phyloP scores from a whole-genome alignment of 345 rosid species.

The Eucalyptus erythrocorys region DNA sequence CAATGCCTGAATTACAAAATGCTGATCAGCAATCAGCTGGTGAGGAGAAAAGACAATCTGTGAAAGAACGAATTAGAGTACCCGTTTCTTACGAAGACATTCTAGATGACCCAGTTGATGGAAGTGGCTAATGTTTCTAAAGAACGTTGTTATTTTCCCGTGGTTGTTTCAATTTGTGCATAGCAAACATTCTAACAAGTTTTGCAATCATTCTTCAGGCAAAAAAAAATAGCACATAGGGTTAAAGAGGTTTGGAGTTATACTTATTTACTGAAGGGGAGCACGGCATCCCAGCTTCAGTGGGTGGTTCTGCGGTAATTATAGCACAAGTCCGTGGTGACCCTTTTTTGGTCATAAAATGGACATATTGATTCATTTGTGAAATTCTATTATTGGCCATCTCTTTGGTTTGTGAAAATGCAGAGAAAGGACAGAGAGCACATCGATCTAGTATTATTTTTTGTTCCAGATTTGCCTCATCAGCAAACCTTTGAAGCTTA shows the following conservation, averaged over 20 bases:
- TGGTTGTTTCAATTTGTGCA: not conserved
- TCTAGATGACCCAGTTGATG: not conserved
- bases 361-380: not conserved
- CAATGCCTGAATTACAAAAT: not conserved
- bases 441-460: not conserved
- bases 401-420: not conserved
- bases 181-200: not conserved
- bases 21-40: constrained; percentile 11
- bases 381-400: not conserved
- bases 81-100: constrained; percentile 82
- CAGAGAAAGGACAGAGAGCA: not conserved
- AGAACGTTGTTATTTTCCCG: not conserved
- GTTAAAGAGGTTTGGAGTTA: not conserved
- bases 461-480: not conserved
- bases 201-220: not conserved
- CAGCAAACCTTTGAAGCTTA: not conserved
- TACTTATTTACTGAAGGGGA: not conserved
- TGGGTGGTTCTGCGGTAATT: not conserved
- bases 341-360: not conserved
- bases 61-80: constrained; percentile 72
- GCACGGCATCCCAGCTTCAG: not conserved
- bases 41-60: constrained; percentile 30
- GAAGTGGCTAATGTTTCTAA: not conserved
- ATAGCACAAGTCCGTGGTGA: not conserved
- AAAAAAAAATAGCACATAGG: not conserved